These are phyloP conservation scores for Cytospora piceicola DNA, from an alignment of 2,329 filamentous ascomycete genomes.

Conservation along the genomic window DNA sequence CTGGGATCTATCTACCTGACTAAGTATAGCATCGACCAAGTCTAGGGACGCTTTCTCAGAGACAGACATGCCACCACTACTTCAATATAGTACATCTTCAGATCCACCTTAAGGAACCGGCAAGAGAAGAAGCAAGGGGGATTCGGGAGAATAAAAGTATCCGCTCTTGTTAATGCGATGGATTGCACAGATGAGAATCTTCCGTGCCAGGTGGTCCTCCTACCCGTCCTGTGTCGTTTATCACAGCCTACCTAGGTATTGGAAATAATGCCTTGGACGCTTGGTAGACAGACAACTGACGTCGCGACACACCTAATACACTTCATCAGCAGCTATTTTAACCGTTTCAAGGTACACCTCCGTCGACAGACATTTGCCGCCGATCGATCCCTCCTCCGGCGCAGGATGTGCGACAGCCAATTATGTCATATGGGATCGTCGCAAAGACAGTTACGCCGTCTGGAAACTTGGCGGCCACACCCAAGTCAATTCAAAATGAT, in stretches of 20 bases:
- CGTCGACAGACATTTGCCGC: slow-evolving; percentile 14
- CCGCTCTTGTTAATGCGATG: background rate
- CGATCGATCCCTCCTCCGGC: slow-evolving; percentile 15
- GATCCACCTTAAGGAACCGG: background rate
- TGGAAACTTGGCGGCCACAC: background rate
- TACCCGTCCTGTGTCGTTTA: background rate
- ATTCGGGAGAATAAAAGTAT: background rate
- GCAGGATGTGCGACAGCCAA: slow-evolving; percentile 6
- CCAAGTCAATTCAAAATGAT: background rate
- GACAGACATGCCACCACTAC: background rate
- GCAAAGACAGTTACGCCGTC: slow-evolving; percentile 7
- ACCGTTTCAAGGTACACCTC: slow-evolving; percentile 22
- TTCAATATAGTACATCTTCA: background rate
- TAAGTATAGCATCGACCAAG: background rate
- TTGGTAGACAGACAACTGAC: slow-evolving; percentile 16
- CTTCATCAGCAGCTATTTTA: slow-evolving; percentile 6
- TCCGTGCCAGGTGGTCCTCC: background rate
- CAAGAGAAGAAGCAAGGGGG: background rate
- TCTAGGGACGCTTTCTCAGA: background rate
- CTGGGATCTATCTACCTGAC: too few species aligned
- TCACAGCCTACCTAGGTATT: background rate
- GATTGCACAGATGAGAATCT: background rate
- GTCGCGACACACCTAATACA: background rate
- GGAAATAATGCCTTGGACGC: background rate
- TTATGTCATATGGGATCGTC: slow-evolving; percentile 26